A percentile compares a stretch with the other conserved stretches of the same genome.
Evolutionary conservation across 805 yeast genomes (phyloP).

Genomic region (Metschnikowia baotianmanensis): DNA sequence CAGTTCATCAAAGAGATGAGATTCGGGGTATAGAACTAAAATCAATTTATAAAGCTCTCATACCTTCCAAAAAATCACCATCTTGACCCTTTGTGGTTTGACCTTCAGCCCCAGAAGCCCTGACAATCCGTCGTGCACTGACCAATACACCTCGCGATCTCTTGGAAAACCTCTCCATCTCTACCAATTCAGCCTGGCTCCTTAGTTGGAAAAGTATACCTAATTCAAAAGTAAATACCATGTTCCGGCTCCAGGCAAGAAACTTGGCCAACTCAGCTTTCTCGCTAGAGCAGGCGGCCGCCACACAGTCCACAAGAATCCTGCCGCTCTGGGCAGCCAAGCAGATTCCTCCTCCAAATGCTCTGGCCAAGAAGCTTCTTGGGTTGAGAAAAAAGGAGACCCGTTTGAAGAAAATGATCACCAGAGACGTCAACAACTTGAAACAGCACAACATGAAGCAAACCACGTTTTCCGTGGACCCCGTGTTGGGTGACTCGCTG

Average conservation of each 20-base stretch:
- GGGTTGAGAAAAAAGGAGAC: conserved; percentile 38
- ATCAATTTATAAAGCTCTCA: too few relatives aligned
- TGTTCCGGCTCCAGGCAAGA: conserved; percentile 14
- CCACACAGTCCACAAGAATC: conserved; percentile 5
- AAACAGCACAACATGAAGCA: conserved; percentile 37
- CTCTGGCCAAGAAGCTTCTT: conserved; percentile 32
- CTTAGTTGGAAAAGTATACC: too few relatives aligned
- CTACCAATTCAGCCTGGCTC: conserved; percentile 6
- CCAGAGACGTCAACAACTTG: conserved; percentile 36
- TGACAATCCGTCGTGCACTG: conserved; percentile 8
- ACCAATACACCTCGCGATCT: background rate
- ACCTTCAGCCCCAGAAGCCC: too few relatives aligned
- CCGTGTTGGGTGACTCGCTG: conserved; percentile 72
- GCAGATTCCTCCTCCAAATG: conserved; percentile 33
- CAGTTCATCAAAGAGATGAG: too few relatives aligned
- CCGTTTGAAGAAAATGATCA: conserved; percentile 40
- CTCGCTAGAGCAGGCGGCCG: conserved; percentile 10
- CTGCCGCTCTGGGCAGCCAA: conserved; percentile 32
- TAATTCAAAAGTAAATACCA: conserved; percentile 3
- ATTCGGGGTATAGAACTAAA: background rate
- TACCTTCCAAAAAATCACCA: background rate
- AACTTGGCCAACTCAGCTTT: conserved; percentile 6
- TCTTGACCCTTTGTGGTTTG: background rate
- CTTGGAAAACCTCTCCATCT: background rate
- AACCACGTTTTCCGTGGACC: conserved; percentile 55